Evolutionary conservation across 495 filamentous ascomycete genomes (phyloP), one percentile per base, ranked within the genome.

Genomic region (Podospora fimiseda): DNA sequence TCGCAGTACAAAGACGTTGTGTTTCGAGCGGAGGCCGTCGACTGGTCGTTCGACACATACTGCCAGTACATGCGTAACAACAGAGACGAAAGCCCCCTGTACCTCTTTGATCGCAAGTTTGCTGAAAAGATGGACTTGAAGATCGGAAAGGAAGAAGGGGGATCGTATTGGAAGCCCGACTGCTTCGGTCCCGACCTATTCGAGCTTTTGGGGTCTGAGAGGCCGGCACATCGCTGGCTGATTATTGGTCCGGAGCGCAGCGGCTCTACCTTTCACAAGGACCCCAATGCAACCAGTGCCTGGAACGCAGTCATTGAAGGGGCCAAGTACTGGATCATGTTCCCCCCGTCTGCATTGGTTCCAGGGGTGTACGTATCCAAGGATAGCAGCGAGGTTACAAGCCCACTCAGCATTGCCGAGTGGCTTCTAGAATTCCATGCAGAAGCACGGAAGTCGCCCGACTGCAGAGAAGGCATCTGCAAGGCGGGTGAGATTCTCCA

Each of bases 311-410:
- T 97, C 14, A 67, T 98, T 27, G 78, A 85, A 49, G 93, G 93
- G 14, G 83, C 86, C 16, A 98, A 98, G 67, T 98, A 97, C 73
- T 98, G 93, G 93, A 94, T 98, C 56, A 95, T 78, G 74, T 96
- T 75, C 82, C 93, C 43, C 72, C 84, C 79, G 23, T 80, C 77
- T 20, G 72, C 60, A 36, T 77, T 39, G 69, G 82, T 60, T 9
- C 93, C 93, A 3, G 93, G 93, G 18, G 90, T 98, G 16, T 94
- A 87, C 60, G 90, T 96, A 9, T 95, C 90, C 7, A 78, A 85
- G 36, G 93, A 98, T 64, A 85, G 89, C 60, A 92, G 90, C 61
- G 93, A 98, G 68, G 90, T 98, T 15, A 98, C 93, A 0, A 88
- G 85, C 23, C 93, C 93, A 7, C 80, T 96, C 1, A 95, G 90